A percentile compares a stretch with the other conserved stretches of the same genome.
Evolutionary conservation across 345 rosid species (phyloP).

Genomic region (Barbarea vulgaris): DNA sequence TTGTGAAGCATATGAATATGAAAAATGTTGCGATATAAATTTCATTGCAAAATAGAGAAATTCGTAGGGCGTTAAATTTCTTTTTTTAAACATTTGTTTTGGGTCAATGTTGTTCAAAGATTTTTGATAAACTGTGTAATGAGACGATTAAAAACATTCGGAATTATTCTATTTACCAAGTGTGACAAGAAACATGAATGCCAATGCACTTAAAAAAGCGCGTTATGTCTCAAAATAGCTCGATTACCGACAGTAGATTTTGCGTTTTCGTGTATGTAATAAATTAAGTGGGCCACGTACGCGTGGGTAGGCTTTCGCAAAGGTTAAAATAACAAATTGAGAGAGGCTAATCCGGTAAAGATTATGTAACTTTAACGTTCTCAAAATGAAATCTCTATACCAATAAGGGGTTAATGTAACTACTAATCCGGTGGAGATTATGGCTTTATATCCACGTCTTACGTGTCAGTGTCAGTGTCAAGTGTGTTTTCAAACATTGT

Average conservation of each 20-base stretch:
- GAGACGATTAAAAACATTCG: background rate
- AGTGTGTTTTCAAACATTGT: background rate
- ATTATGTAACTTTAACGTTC: background rate
- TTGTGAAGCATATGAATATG: conserved; percentile 1
- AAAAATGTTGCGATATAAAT: background rate
- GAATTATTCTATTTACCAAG: background rate
- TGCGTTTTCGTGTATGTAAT: conserved; percentile 4
- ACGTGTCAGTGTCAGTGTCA: background rate
- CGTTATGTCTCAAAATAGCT: background rate
- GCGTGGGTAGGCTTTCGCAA: background rate
- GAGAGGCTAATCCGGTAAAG: background rate
- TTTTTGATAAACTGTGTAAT: background rate
- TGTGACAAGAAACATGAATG: background rate
- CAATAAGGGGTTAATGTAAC: background rate
- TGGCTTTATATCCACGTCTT: background rate
- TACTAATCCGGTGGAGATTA: background rate
- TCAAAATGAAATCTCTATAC: background rate
- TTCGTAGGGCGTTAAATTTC: background rate
- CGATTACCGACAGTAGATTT: background rate
- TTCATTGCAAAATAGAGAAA: background rate
- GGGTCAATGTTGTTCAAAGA: background rate
- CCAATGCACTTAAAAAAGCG: background rate
- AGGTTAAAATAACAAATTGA: background rate
- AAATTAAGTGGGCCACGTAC: conserved; percentile 11
- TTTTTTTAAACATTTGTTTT: too few relatives aligned